Conservation (phyloP, 2,329 filamentous ascomycete species). For the Sporothrix humicola region DNA sequence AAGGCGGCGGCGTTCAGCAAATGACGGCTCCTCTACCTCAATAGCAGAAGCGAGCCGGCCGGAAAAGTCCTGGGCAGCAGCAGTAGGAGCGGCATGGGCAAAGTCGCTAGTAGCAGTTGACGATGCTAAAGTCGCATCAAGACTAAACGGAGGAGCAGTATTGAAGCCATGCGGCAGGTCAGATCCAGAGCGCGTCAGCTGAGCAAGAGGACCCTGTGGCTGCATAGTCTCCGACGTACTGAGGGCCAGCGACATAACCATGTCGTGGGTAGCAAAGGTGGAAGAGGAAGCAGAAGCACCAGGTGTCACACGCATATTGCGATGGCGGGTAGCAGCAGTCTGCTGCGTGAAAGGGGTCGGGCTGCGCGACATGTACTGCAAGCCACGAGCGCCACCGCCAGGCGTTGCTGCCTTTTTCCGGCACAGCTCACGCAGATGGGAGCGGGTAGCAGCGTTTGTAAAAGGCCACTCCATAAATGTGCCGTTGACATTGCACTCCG, state of each 20-base stretch:
- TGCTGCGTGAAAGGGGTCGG: conserved; percentile 63
- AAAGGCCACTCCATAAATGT: conserved; percentile 68
- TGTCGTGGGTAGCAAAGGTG: conserved; percentile 65
- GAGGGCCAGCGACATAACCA: conserved; percentile 66
- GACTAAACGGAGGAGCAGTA: not conserved
- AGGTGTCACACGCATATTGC: conserved; percentile 53
- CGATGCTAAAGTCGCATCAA: not conserved
- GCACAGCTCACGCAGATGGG: conserved; percentile 67
- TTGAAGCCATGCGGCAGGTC: conserved; percentile 32
- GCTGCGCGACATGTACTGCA: conserved; percentile 57
- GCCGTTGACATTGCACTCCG: conserved; percentile 46
- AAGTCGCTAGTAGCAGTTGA: not conserved
- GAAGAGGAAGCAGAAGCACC: conserved; percentile 49
- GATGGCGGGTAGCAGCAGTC: conserved; percentile 52
- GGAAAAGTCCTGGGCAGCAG: conserved; percentile 16
- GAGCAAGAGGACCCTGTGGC: conserved; percentile 64
- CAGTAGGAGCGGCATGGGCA: not conserved
- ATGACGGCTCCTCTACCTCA: conserved; percentile 41
- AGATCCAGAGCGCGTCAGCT: conserved; percentile 54
- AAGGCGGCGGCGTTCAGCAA: conserved; percentile 49
- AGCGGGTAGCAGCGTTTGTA: conserved; percentile 65
- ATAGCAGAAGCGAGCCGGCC: conserved; percentile 33
- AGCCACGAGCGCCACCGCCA: conserved; percentile 49
- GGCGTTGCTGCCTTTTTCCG: conserved; percentile 57
- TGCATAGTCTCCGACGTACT: conserved; percentile 71